Evolutionary conservation across 805 yeast genomes (phyloP).

Genomic region (Monosporozyma siamensis): DNA sequence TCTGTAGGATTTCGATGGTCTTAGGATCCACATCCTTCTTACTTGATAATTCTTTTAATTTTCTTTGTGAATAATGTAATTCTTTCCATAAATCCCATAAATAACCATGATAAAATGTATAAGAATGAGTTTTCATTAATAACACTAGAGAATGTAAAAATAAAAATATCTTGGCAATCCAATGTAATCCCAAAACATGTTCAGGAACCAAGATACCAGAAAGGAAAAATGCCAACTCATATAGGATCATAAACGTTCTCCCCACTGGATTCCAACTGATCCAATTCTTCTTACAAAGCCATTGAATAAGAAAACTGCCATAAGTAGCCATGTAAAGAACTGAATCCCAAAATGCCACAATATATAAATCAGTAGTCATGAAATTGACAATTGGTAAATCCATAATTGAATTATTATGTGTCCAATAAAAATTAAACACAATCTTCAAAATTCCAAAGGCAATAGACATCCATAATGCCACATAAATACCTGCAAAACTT

Average conservation of each 20-base stretch:
- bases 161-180: slow-evolving; percentile 85
- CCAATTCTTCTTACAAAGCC: slow-evolving; percentile 35
- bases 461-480: slow-evolving; percentile 66
- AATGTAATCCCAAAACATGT: slow-evolving; percentile 45
- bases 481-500: slow-evolving; percentile 68
- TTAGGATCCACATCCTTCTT: slow-evolving; percentile 16
- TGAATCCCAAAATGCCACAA: slow-evolving; percentile 67
- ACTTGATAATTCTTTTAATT: background rate
- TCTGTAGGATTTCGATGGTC: slow-evolving; percentile 50
- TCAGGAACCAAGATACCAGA: slow-evolving; percentile 52
- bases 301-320: slow-evolving; percentile 51
- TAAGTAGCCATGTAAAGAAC: slow-evolving; percentile 64
- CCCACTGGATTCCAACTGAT: slow-evolving; percentile 61
- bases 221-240: slow-evolving; percentile 44
- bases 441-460: slow-evolving; percentile 46
- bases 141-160: slow-evolving; percentile 77
- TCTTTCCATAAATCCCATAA: slow-evolving; percentile 57
- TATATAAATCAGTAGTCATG: slow-evolving; percentile 50
- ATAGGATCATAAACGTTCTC: slow-evolving; percentile 48
- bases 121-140: slow-evolving; percentile 92
- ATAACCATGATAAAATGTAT: slow-evolving; percentile 84
- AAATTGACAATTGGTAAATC: slow-evolving; percentile 48
- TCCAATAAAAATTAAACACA: slow-evolving; percentile 43
- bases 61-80: slow-evolving; percentile 36
- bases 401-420: slow-evolving; percentile 30